Base-by-base conservation (phyloP, 208 protist genomes). In the Leishmania gerbilli region DNA sequence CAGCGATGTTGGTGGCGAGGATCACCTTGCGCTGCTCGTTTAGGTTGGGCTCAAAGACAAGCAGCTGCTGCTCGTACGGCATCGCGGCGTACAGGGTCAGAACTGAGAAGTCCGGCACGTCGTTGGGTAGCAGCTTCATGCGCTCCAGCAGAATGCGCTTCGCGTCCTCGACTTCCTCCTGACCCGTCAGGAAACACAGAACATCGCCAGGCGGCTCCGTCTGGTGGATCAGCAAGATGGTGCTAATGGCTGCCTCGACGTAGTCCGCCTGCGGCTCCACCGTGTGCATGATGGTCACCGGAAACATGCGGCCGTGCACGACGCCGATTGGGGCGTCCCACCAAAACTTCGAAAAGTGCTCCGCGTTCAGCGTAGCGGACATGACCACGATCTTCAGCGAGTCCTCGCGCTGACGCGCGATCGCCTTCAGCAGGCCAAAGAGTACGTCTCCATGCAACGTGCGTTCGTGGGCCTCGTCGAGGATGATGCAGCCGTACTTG, bases 381-480 rank as follows among this genome's bases (percentile, higher is more conserved):
- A 99, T 99, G 37, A 99, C 90, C 15, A 99, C 92, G 72, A 99
- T 95, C 64, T 96, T 96, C 21, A 99, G 86, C 47, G 93, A 79
- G 74, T 86, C 62, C 58, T 89, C 79, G 24, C 96, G 88, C 37
- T 90, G 72, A 24, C 88, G 84, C 2, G 89, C 86, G 69, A 98
- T 93, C n/a, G 90, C 82, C 81, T 98, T 99, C 17, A 98, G 87
- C 65, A 99, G 80, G 42, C 95, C 96, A 87, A 98, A 98, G 27
- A 99, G 87, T 0, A 98, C 92, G 79, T 99, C 97, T 17, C 93
- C 93, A 82, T 98, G 93, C 72, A 99, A 93, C 7, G 99, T 99
- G 56, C 99, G 92, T 91, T 99, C 99, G 92, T 99, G 99, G 21
- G 99, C 99, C 92, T 99, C 99, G 91, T 99, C 99, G n/a, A 99